phyloP scores from a whole-genome alignment of 1,284 basidiomycete species.

The Ganoderma sinense region DNA sequence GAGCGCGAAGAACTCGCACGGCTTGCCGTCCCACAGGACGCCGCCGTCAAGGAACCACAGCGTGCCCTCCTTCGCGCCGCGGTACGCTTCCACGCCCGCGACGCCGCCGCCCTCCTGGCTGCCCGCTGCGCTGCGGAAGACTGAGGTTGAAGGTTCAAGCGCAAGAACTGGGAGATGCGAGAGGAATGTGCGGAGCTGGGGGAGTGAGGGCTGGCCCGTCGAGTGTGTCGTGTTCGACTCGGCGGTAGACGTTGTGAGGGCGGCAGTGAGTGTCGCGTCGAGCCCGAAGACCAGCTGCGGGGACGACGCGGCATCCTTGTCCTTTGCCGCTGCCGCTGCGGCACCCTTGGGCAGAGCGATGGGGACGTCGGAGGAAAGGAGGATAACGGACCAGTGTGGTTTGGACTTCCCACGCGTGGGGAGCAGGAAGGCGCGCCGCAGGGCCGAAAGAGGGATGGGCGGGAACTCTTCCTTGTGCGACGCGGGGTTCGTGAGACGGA shows the following conservation, averaged over 20 bases:
- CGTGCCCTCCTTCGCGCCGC: constrained; percentile 71
- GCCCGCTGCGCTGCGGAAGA: constrained; percentile 60
- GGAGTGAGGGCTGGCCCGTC: constrained; percentile 61
- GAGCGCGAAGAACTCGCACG: constrained; percentile 79
- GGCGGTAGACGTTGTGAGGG: constrained; percentile 42
- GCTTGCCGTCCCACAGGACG: constrained; percentile 76
- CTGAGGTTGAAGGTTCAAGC: constrained; percentile 55
- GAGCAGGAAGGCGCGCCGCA: constrained; percentile 67
- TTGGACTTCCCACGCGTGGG: constrained; percentile 73
- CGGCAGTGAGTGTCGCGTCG: constrained; percentile 59
- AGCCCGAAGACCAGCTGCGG: constrained; percentile 68
- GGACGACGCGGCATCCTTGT: constrained; percentile 35
- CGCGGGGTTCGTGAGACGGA: constrained; percentile 57
- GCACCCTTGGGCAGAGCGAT: constrained; percentile 39
- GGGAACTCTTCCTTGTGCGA: constrained; percentile 52
- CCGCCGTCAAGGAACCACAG: constrained; percentile 76
- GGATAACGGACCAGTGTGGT: constrained; percentile 70
- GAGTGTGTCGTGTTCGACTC: constrained; percentile 37
- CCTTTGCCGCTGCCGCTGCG: constrained; percentile 19
- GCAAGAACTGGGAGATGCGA: constrained; percentile 52
- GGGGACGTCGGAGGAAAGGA: constrained; percentile 59
- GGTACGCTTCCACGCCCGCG: constrained; percentile 72
- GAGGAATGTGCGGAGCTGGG: constrained; percentile 59
- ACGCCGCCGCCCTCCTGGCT: constrained; percentile 42
- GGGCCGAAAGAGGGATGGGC: constrained; percentile 51